Base-by-base conservation (phyloP, 805 yeast species). In the Kluyveromyces siamensis region DNA sequence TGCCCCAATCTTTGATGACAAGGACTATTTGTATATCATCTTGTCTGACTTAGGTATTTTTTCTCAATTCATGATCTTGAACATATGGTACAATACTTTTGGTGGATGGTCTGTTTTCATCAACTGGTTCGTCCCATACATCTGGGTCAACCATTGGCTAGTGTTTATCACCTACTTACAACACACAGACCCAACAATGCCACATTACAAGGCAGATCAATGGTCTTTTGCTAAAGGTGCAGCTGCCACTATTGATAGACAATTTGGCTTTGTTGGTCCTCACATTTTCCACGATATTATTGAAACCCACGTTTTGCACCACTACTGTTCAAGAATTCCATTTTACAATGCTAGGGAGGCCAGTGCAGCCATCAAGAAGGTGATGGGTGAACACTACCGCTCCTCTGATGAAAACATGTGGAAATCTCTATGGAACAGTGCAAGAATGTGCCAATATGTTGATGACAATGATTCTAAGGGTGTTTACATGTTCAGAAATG, bases 211-310 rank as follows among this genome's bases (percentile, higher is more conserved):
- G 51, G 77, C 81, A 50, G 60, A 68, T 38, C 83, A 81, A 66
- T 87, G 96, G 96, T 86, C 76, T 57, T 85, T 84, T 65, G 89
- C 90, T 45, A 78, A 90, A 62, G 96, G 96, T 56, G 95, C 96
- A 30, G 90, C 93, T 48, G 86, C 91, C 52, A 87, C 95, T 49
- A 81, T 87, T 53, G 96, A 87, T 68, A 75, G 96, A 62, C 81
- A 85, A 62, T 84, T 85, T 63, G 90, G 91, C 30, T 83, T 86
- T 63, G 72, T 84, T 53, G 96, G 96, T 50, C 72, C 77, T 63
- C 77, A 78, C 74, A 72, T 84, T 60, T 83, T 87, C 80, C 96
- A 87, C 68, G 95, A 85, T 65, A 87, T 87, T 62, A 86, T 87
- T 62, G 96, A 87, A 71, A 87, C 96, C 47, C 96, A 87, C 65